Conservation (phyloP, 108 stramenopile species). For the Chaetoceros tenuissimus region DNA sequence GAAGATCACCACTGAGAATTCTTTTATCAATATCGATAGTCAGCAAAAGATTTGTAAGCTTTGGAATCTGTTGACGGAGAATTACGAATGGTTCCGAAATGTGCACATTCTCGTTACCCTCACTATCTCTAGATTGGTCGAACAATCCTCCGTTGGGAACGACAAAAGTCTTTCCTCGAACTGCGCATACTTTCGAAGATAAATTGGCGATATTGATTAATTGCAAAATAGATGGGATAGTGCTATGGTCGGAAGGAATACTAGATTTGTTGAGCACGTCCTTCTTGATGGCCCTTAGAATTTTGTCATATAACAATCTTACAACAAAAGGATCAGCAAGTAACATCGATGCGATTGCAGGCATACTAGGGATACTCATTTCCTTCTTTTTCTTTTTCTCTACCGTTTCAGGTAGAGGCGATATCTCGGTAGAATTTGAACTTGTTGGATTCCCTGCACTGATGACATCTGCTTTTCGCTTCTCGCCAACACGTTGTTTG, state of each 20-base stretch:
- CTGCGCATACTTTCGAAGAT: constrained; percentile 69
- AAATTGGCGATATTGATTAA: constrained; percentile 66
- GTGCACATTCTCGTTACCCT: constrained; percentile 26
- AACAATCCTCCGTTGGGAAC: constrained; percentile 57
- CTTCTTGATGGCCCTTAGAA: constrained; percentile 43
- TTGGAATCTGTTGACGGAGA: constrained; percentile 52
- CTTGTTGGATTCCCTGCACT: constrained; percentile 15
- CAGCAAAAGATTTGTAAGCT: constrained; percentile 50
- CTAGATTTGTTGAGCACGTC: constrained; percentile 39
- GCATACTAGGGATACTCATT: constrained; percentile 58
- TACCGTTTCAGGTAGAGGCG: constrained; percentile 40
- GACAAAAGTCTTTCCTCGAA: constrained; percentile 46
- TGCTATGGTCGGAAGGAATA: constrained; percentile 43
- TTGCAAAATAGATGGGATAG: constrained; percentile 73
- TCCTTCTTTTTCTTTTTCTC: constrained; percentile 40
- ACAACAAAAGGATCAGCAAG: constrained; percentile 82
- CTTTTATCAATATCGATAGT: constrained; percentile 69
- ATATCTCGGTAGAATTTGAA: constrained; percentile 23
- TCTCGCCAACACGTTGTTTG: constrained; percentile 10
- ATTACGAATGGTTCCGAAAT: constrained; percentile 25
- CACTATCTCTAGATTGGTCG: constrained; percentile 10
- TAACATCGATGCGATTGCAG: constrained; percentile 72
- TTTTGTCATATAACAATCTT: constrained; percentile 57
- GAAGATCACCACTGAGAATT: constrained; percentile 48
- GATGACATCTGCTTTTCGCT: constrained; percentile 16